Percentiles rank a stretch among this genome's conserved stretches.
Evolutionary conservation across 352 stramenopile species (phyloP).

Genomic region (Phytophthora sojae): DNA sequence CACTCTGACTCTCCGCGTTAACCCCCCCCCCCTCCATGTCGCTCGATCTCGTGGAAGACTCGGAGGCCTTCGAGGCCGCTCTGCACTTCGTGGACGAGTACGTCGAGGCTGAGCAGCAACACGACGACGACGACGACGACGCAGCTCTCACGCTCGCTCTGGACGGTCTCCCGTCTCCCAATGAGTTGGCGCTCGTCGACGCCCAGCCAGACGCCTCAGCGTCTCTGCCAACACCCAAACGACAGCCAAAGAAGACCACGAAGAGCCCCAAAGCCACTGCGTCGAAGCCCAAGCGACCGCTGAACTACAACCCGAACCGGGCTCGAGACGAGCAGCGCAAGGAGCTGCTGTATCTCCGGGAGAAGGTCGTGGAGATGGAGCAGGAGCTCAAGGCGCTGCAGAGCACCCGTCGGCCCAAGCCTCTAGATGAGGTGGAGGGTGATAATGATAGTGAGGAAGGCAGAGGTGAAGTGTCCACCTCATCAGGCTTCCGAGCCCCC

Average conservation of each 20-base stretch:
- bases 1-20: too few species aligned
- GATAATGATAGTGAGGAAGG: not conserved
- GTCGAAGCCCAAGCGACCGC: constrained; percentile 24
- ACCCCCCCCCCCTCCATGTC: constrained; percentile 4
- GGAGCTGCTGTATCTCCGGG: constrained; percentile 54
- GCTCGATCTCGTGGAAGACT: constrained; percentile 35
- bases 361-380: constrained; percentile 54
- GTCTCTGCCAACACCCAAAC: not conserved
- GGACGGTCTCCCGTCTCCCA: constrained; percentile 24
- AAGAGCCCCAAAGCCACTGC: not conserved
- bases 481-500: constrained; percentile 8
- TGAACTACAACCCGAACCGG: constrained; percentile 49
- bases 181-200: constrained; percentile 20
- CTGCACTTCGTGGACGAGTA: constrained; percentile 48
- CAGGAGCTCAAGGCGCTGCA: constrained; percentile 40
- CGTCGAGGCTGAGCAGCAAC: not conserved
- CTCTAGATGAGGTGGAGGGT: not conserved
- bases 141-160: constrained; percentile 13
- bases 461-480: not conserved
- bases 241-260: constrained; percentile 9
- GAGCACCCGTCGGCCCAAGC: constrained; percentile 10
- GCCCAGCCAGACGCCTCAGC: not conserved
- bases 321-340: constrained; percentile 48
- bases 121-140: constrained; percentile 5
- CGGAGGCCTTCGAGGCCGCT: constrained; percentile 38